Base-by-base conservation (phyloP, 140 eudicot genomes). In the Oenanthe javanica region DNA sequence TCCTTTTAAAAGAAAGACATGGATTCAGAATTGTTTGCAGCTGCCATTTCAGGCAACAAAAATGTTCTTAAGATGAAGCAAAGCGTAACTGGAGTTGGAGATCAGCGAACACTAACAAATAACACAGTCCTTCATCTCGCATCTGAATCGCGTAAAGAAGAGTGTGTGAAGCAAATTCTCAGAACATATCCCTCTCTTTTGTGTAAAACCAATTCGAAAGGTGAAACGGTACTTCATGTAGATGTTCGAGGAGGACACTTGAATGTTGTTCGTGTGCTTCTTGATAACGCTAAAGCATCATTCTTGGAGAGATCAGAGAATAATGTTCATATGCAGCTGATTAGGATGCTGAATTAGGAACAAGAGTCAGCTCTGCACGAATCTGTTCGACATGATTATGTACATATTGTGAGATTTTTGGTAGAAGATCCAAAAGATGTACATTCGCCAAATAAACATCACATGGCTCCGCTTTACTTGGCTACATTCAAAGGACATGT, bases 291-390 rank as follows among this genome's bases (percentile, higher is more conserved):
- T 40, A 19, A 43, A 46, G 5, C 31, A 73, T 73, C 54, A 67
- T 0, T 4, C 5, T 10, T 9, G n/a, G 73, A 67, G 9, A 1
- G 2, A 12, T 31, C 40, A 67, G 9, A 66, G 19, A 11, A 67
- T 1, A 10, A 31, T 67, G 73, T 10, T 12, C 73, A 67, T 31
- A 18, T 14, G 76, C 4, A 5, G 27, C 31, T 73, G 2, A 45
- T 73, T 11, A 73, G 80, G 50, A 77, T 52, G 71, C 21, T 23
- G 15, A 71, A 76, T 27, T 14, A 31, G 9, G 70, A 48, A 2
- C 64, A 81, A 70, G 69, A 82, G 47, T 66, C 78, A 1, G 85
- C 85, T 23, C 31, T 82, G 63, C 85, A 82, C 38, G 82, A 50
- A 70, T 82, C 85, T 42, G 59, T 77, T 31, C 46, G 73, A 43